Percentiles rank a stretch among this genome's conserved stretches.
These are phyloP conservation scores for Coelastrella sp. DNA, from an alignment of 139 green algal genomes.

Conservation along the genomic window DNA sequence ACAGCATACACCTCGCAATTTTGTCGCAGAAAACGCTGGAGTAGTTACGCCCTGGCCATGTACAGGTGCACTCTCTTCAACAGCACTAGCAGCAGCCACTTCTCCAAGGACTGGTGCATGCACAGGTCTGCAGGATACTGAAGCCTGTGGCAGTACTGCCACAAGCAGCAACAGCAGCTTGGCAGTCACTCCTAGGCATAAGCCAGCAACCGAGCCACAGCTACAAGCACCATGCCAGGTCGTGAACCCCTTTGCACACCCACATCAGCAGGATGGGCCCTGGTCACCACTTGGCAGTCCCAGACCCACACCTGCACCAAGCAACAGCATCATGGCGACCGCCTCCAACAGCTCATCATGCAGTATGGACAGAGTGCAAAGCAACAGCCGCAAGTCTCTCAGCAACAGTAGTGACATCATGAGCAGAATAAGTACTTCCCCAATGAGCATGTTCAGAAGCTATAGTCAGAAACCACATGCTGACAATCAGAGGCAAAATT, in stretches of 20 bases:
- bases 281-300: background rate
- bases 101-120: too few relatives aligned
- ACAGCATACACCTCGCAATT: background rate
- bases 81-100: slow-evolving; percentile 36
- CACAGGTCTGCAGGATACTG: too few relatives aligned
- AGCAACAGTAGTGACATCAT: too few relatives aligned
- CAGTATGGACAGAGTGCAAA: background rate
- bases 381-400: background rate
- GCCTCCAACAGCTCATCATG: background rate
- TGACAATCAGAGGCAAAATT: background rate
- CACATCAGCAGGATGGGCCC: background rate
- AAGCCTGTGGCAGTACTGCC: background rate
- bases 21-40: slow-evolving; percentile 28
- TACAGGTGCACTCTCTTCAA: slow-evolving; percentile 15
- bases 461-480: background rate
- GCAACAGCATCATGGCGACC: background rate
- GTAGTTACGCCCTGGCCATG: slow-evolving; percentile 22
- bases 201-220: background rate
- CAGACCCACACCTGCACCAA: background rate
- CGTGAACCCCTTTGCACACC: slow-evolving; percentile 14
- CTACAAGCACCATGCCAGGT: background rate
- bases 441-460: slow-evolving; percentile 8
- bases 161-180: slow-evolving; percentile 16
- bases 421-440: background rate
- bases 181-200: background rate